Evolutionary conservation across 441 rosid species (phyloP), one percentile per base, ranked within the genome.

Genomic region (Aleurites moluccanus): DNA sequence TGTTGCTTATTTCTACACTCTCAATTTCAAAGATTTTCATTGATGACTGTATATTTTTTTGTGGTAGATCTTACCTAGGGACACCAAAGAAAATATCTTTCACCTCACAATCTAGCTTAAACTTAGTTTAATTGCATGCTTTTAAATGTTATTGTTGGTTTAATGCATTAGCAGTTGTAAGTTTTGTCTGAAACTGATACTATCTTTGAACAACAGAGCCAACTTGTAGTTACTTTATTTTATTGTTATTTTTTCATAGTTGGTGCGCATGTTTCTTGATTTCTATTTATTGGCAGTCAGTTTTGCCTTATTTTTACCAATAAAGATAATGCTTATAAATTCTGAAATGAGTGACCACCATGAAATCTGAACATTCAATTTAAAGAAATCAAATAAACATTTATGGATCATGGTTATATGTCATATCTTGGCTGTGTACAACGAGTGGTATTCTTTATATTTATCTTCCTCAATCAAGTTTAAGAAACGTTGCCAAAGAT

Each of bases 91-190:
- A 45, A 10, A 33, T 27, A 30, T 45, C 28, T 38, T 56, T n/a
- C n/a, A 45, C 50, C 47, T 70, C 28, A 70, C n/a, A 55, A 69
- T 59, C 28, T 53, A 4, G 47, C 42, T n/a, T 27, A n/a, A n/a
- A 21, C 59, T n/a, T 55, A 2, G 59, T 21, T n/a, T 21, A 55
- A 20, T 55, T 18, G 9, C 27, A 18, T 50, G 21, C 56, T 50
- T 6, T 16, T 18, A 50, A 50, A 18, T 50, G 56, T 50, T 50
- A 5, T 16, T 14, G 7, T 4, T 50, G 18, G 16, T 50, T 16
- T 50, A 18, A 18, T 50, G 21, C 21, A 18, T 16, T 50, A 50
- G 56, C 56, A 50, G 2, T 55, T n/a, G 27, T 55, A n/a, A n/a
- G 27, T n/a, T 6, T n/a, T 53, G 25, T 21, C 13, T 55, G 5